A percentile compares a stretch with the other conserved stretches of the same genome.
Evolutionary conservation across 2,329 filamentous ascomycete genomes (phyloP).

Genomic region (Orbilia oligospora): DNA sequence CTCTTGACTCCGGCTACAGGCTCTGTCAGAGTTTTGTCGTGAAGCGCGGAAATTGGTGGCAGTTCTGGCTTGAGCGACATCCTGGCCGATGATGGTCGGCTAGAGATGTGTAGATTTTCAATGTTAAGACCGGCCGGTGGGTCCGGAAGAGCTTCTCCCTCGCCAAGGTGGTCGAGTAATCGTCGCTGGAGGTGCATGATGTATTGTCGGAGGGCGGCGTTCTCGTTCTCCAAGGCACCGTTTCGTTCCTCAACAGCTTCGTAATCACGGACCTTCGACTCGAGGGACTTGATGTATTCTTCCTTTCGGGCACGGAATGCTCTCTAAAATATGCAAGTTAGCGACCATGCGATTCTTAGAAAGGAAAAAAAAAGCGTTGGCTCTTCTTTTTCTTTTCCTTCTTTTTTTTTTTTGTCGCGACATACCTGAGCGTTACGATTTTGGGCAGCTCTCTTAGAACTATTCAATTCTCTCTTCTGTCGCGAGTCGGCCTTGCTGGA

Average conservation of each 20-base stretch:
- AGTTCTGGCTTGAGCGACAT: constrained; percentile 57
- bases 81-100: constrained; percentile 43
- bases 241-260: constrained; percentile 81
- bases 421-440: constrained; percentile 96
- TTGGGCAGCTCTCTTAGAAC: constrained; percentile 95
- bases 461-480: constrained; percentile 87
- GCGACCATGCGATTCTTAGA: not conserved
- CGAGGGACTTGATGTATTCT: constrained; percentile 96
- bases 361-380: constrained; percentile 50
- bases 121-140: constrained; percentile 79
- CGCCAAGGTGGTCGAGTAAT: constrained; percentile 84
- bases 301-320: constrained; percentile 98
- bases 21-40: constrained; percentile 43
- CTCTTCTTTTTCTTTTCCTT: too few species aligned
- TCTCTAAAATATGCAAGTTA: constrained; percentile 72
- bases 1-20: constrained; percentile 53
- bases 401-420: constrained; percentile 57
- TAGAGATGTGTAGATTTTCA: constrained; percentile 56
- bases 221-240: constrained; percentile 87
- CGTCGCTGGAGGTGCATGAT: constrained; percentile 90
- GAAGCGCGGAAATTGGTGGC: constrained; percentile 53
- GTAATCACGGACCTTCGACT: constrained; percentile 90
- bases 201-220: constrained; percentile 91
- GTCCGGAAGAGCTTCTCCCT: constrained; percentile 83
- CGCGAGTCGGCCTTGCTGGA: constrained; percentile 54